These are phyloP conservation scores for Phylloporus scabripes DNA, from an alignment of 768 basidiomycete species.

Conservation along the genomic window DNA sequence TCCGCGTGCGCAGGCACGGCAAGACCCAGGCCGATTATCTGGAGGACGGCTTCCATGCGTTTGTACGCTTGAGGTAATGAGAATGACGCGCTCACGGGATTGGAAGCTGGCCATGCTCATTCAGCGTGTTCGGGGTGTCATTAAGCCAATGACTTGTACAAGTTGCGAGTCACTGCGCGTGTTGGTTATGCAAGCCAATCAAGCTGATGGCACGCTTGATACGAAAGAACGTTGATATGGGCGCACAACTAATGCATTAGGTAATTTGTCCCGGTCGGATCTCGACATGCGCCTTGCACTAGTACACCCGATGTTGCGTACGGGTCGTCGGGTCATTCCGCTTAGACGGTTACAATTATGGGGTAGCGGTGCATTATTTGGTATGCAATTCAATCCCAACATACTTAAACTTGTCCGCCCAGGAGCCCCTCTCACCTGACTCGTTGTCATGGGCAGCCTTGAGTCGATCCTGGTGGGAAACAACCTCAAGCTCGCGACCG, in stretches of 20 bases:
- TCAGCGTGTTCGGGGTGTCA: constrained; percentile 9
- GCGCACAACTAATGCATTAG: too few relatives aligned
- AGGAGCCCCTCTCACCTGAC: neutral
- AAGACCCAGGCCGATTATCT: constrained; percentile 12
- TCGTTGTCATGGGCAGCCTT: constrained; percentile 13
- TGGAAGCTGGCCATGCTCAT: constrained; percentile 11
- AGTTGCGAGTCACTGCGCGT: too few relatives aligned
- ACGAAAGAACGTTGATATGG: too few relatives aligned
- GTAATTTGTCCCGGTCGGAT: too few relatives aligned
- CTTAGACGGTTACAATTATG: neutral
- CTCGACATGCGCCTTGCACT: too few relatives aligned
- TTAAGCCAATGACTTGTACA: too few relatives aligned
- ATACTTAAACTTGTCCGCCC: neutral
- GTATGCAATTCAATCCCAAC: neutral
- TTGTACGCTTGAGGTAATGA: constrained; percentile 14
- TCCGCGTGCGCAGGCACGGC: constrained; percentile 17
- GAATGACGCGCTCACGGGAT: too few relatives aligned
- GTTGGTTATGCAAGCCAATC: too few relatives aligned
- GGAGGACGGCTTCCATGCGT: constrained; percentile 11
- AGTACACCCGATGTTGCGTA: too few relatives aligned
- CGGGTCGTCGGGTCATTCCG: neutral
- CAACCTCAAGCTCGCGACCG: constrained; percentile 2
- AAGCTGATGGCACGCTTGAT: too few relatives aligned
- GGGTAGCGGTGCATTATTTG: neutral
- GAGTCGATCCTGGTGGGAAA: constrained; percentile 3